Evolutionary conservation across 1,139 yeast species (phyloP).

Genomic region (Barnettozyma hawaiiensis): DNA sequence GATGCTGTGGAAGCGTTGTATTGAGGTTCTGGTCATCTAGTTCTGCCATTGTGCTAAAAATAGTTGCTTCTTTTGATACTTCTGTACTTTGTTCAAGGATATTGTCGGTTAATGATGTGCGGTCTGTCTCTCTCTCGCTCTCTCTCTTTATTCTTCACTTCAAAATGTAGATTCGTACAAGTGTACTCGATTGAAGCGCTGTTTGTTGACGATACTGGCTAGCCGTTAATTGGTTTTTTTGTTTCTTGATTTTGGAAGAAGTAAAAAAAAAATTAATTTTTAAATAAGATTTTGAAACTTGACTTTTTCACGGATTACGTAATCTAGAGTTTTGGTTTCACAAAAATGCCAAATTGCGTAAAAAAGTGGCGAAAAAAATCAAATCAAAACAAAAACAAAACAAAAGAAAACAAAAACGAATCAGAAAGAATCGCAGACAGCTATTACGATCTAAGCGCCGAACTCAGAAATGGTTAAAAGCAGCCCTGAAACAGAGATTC

Average conservation of each 20-base stretch:
- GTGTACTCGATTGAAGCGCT: too few relatives aligned
- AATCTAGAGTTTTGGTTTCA: not conserved
- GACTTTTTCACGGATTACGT: too few relatives aligned
- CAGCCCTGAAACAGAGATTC: slow-evolving; percentile 11
- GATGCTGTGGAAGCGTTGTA: slow-evolving; percentile 15
- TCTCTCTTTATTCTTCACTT: not conserved
- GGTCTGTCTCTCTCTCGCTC: too few relatives aligned
- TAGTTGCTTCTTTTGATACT: too few relatives aligned
- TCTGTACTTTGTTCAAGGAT: not conserved
- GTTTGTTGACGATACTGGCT: too few relatives aligned
- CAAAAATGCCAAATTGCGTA: not conserved
- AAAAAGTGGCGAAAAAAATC: not conserved
- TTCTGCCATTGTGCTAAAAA: slow-evolving; percentile 10
- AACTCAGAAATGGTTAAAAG: slow-evolving; percentile 1
- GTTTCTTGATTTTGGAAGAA: too few relatives aligned
- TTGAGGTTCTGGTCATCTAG: slow-evolving; percentile 9
- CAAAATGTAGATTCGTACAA: too few relatives aligned
- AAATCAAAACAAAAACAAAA: slow-evolving; percentile 1
- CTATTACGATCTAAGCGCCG: not conserved
- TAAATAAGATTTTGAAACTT: too few relatives aligned
- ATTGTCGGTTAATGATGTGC: too few relatives aligned
- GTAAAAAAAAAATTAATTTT: too few relatives aligned
- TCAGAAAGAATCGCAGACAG: not conserved
- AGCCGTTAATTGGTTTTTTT: too few relatives aligned
- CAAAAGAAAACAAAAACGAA: not conserved